Evolutionary conservation across 1,139 yeast species (phyloP).

Genomic region (Citeromyces hawaiiensis): DNA sequence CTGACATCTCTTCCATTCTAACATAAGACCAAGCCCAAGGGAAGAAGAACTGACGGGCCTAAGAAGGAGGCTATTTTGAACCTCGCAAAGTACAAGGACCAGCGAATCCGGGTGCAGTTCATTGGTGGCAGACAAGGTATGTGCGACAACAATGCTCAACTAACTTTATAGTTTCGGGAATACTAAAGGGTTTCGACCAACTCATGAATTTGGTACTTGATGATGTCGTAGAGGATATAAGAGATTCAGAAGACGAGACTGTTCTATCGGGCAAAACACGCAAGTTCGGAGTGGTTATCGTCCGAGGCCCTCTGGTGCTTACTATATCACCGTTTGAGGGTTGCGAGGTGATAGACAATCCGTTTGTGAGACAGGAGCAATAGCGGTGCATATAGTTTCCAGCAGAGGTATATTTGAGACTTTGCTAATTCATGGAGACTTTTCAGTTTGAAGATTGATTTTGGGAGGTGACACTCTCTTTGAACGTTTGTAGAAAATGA

Average conservation of each 20-base stretch:
- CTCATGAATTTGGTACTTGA: conserved; percentile 88
- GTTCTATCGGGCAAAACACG: no score
- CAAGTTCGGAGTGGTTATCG: conserved; percentile 76
- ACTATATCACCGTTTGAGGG: conserved; percentile 83
- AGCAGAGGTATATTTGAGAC: no score
- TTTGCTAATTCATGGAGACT: no score
- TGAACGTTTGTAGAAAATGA: no score
- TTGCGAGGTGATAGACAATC: conserved; percentile 64
- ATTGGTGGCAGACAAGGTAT: conserved; percentile 65
- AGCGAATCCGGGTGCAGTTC: conserved; percentile 63
- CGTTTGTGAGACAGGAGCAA: conserved; percentile 30
- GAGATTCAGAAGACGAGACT: conserved; percentile 39
- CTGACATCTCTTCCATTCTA: conserved; percentile 1
- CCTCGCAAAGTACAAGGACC: conserved; percentile 64
- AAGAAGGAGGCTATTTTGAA: conserved; percentile 85
- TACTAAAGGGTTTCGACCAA: conserved; percentile 81
- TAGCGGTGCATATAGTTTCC: no score
- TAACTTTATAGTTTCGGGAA: conserved; percentile 42
- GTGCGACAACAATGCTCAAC: conserved; percentile 4
- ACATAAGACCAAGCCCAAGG: conserved; percentile 7
- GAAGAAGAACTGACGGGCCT: conserved; percentile 47
- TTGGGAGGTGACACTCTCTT: no score
- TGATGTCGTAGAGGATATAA: conserved; percentile 59
- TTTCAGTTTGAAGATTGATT: no score
- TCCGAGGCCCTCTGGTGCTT: conserved; percentile 73